phyloP scores from a whole-genome alignment of 768 basidiomycete species.

The Phaeolepiota aurea region DNA sequence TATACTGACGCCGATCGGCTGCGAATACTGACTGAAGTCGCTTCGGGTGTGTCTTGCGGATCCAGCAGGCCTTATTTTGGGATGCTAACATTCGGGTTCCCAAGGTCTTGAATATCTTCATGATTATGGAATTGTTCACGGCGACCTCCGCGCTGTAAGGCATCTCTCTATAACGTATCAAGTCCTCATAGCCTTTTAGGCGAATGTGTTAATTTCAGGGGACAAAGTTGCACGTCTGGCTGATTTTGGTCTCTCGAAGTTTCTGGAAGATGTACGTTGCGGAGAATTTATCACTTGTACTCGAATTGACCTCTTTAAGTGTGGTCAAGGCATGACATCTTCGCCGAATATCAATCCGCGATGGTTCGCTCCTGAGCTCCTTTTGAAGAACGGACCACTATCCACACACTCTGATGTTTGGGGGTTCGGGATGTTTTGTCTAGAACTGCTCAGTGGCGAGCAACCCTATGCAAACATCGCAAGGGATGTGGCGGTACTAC shows the following conservation, averaged over 20 bases:
- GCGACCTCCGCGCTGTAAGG: conserved; percentile 32
- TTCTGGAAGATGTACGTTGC: conserved; percentile 25
- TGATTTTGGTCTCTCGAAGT: conserved; percentile 36
- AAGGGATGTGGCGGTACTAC: conserved; percentile 24
- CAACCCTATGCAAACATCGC: conserved; percentile 24
- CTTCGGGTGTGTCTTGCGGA: conserved; percentile 19
- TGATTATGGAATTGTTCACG: conserved; percentile 26
- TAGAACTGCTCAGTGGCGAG: conserved; percentile 36
- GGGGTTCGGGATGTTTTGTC: conserved; percentile 39
- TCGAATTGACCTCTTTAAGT: conserved; percentile 9
- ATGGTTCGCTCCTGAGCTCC: conserved; percentile 33
- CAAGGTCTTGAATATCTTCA: conserved; percentile 35
- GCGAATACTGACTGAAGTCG: conserved; percentile 27
- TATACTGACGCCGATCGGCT: conserved; percentile 23
- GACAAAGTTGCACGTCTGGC: conserved; percentile 29
- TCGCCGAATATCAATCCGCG: conserved; percentile 21
- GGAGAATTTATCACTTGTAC: background rate
- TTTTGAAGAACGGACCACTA: conserved; percentile 17
- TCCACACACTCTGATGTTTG: conserved; percentile 37
- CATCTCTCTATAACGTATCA: background rate
- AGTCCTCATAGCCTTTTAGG: conserved; percentile 15
- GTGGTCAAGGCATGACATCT: conserved; percentile 16
- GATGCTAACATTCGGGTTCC: background rate
- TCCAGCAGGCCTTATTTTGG: background rate
- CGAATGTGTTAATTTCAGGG: conserved; percentile 33